Evolutionary conservation across 1,284 basidiomycete species (phyloP), one percentile per base, ranked within the genome.

Genomic region (Sutorius eximius): DNA sequence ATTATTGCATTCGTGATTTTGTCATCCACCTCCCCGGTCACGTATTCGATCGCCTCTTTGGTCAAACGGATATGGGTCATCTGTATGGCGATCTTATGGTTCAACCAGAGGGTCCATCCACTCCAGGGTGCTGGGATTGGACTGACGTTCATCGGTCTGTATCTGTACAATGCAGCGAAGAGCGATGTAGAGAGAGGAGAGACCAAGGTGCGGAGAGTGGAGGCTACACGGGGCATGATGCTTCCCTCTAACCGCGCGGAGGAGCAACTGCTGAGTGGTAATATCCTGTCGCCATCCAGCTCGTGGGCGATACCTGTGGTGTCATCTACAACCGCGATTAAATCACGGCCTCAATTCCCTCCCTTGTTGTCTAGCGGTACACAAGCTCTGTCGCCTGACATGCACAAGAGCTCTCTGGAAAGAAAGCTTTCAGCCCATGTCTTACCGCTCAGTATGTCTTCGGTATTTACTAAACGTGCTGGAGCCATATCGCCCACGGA

Each of bases 11-110:
- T 99, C 75, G 83, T 95, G 63, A 94, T 99, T 64, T 85, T 99
- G 27, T 87, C 93, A 2, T 91, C 93, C 34, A 97, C 95, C 1
- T 98, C 95, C 9, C 97, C 96, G 7, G 97, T 99, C 56, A 99
- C 97, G 1, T 99, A 99, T 77, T 95, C 92, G 45, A 98, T 99
- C 70, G 97, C 96, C 1, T 96, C 93, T 12, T 85, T 99, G 63
- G 87, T 98, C 77, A 99, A 99, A 76, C 91, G 97, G 32, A 95
- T 99, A 53, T 94, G 91, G 44, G 97, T 99, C 64, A 99, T 99
- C 66, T 95, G 94, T 73, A 88, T 98, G 61, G 96, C 97, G 30
- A 94, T 99, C 69, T 77, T 95, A 49, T 99, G 96, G 96, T 99
- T 98, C 76, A 87, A 83, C 54, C 96, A 99, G 75, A 70, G 78